Base-by-base conservation (phyloP, 2,329 filamentous ascomycete species). In the Scorias spongiosa region DNA sequence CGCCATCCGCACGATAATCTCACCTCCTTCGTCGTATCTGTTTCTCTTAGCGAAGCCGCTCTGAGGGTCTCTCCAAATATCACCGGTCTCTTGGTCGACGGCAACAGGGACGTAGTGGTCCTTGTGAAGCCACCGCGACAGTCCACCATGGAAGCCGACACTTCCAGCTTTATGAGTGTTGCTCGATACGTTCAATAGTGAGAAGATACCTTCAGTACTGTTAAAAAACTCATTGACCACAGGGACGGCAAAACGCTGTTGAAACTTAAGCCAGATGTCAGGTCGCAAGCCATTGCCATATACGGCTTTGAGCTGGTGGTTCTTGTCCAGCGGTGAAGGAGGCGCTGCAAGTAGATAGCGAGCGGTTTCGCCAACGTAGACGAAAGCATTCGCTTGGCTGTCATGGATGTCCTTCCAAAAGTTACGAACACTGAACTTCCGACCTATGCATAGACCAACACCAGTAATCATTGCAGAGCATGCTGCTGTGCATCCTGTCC, bases 361-460 rank as follows among this genome's bases (percentile, higher is more conserved):
- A 6, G 82, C 74, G 0, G 80, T 84, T 58, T 88, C 83, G 53
- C 83, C 83, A 2, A 88, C 83, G 55, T 88, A 88, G 14, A 82
- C 75, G 51, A 87, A 83, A 54, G 75, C 74, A 0, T 81, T 86
- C 1, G 82, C 75, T 11, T 71, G 63, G 0, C 76, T 79, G 46
- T 79, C 79, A 39, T 78, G 73, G 15, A 86, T 68, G 49, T 88
- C 83, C 29, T 64, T 61, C 82, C 83, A 87, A 66, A 88, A 87
- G 14, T 69, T 69, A 0, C 75, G 72, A 1, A 74, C 77, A 47
- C 76, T 81, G 65, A 88, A 88, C 57, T 72, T 76, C 43, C 72
- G 73, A 15, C 75, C 77, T 32, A 83, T 70, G 54, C 76, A 80
- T 29, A 80, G 62, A 0, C 77, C 78, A 9, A 71, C 49, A 2